Evolutionary conservation across 192 early-diverging fungal species (phyloP), one percentile per base, ranked within the genome.

Genomic region (Coemansia sp.): DNA sequence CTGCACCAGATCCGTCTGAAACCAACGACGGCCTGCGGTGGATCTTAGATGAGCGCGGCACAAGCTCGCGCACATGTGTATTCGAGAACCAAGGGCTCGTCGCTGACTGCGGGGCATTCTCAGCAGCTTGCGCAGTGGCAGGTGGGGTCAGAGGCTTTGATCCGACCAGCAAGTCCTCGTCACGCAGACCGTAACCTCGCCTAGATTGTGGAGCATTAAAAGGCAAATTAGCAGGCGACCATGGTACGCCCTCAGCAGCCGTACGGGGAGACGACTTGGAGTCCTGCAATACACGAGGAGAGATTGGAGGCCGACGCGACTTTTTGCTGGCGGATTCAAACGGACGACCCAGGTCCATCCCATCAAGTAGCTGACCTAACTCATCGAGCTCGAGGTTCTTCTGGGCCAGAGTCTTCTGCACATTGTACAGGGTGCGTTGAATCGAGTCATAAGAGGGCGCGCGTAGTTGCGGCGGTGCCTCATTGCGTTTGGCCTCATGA

Each of bases 381-480:
- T 67, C 59, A 24, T 82, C 77, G 5, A 86, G 75, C 54, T 78
- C 83, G 44, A 44, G 51, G 63, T 81, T 83, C 28, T 78, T 71
- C 52, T 78, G 65, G n/a, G 56, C 51, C 49, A 84, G 59, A 2
- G 75, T 67, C 30, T 62, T 30, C 49, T 62, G 61, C 49, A 78
- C 71, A 44, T 82, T 74, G 59, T 65, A 55, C 34, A 86, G 69
- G 25, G 69, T 67, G 38, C 82, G 82, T 50, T 80, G 80, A 31
- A 84, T 71, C 19, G 70, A 76, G 26, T 83, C 82, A 7, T 74
- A 27, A 5, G 76, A 72, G 2, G 79, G 77, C 5, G 66, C 64
- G 28, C 54, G 65, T 55, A 69, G 54, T 58, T 49, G 7, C 51
- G 57, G 49, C 58, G 65, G 56, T 61, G 74, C 49, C 12, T 51